Evolutionary conservation across 176 grass and related monocot genomes (phyloP), one percentile per base, ranked within the genome.

Genomic region (Carex scoparia): DNA sequence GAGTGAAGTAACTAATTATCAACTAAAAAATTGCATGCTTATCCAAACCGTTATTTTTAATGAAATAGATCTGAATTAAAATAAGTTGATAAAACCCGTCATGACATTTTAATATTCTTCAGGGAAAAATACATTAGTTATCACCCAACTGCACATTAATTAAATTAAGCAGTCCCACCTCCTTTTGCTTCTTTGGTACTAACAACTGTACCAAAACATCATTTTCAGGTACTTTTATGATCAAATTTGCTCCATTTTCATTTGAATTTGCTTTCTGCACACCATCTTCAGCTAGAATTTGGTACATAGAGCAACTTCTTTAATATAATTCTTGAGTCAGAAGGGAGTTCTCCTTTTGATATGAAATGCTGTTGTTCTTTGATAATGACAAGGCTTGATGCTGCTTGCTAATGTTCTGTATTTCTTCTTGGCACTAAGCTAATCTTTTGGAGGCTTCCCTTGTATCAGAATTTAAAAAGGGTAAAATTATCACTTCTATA

Each of bases 351-450:
- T 61, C 54, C 81, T 44, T 73, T 1, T 79, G 74, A 81, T 70
- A 67, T 71, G 76, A 81, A 71, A 48, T 44, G 68, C 58, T 69
- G 83, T 46, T 73, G 61, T 68, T 73, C 28, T 57, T 18, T 5
- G 69, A 82, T 16, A 56, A 65, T 65, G 87, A 72, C 44, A 97
- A 82, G 79, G 88, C 92, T 70, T 88, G 86, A 65, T 94, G 38
- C 69, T 91, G 86, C 58, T 88, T 94, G 61, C 80, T 91, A 19
- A 97, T 69, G 9, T 76, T 94, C 49, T 90, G 80, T 40, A 94
- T 94, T 5, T 90, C 90, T 68, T 88, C 88, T 61, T 97, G 92
- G 81, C 91, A 97, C 81, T 87, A 91, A 4, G 89, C 86, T 85
- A 94, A 89, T 79, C 92, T 90, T 35, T 91, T 85, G 10, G 92